Evolutionary conservation across 2,329 filamentous ascomycete genomes (phyloP), one percentile per base, ranked within the genome.

Genomic region (Monilinia polystroma): DNA sequence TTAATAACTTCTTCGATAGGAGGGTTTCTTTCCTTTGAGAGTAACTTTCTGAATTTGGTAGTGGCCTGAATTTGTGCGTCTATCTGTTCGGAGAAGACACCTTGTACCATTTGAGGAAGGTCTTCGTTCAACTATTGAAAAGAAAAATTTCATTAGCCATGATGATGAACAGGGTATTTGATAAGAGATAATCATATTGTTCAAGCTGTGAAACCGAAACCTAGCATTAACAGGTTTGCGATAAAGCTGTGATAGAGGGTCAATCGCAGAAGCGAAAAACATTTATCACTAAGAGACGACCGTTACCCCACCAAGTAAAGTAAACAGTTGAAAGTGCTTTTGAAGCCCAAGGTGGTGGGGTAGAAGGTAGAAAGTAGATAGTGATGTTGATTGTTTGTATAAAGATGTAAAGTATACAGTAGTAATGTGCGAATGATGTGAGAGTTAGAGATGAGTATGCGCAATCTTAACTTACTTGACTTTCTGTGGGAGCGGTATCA

Each of bases 1-100:
- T 98, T 96, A 81, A 99, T 99, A 74, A 99, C 95, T 78, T 96
- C 93, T 83, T 99, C 95, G 78, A 99, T 99, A 56, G 95, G 95
- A 57, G 95, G 95, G 83, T 99, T 99, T 77, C 95, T 92, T 84
- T 99, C 95, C 83, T 99, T 99, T 73, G 93, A 97, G 38, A 99
- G 84, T 53, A 99, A 87, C 85, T 99, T 99, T 79, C 95, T 86
- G 85, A 99, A 99, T 80, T 97, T 97, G 74, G 95, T 99, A 38
- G 95, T 99, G 67, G 94, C 93, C 81, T 94, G 89, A 75, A 99
- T 99, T 81, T 99, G 95, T 74, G 91, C 87, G 78, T 99, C 95
- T 80, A 99, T 97, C 81, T 98, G 93, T 72, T 99, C 94, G 71
- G 95, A 99, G 83, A 99, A 98, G 77, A 99, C 95, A 70, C 95